Percentiles rank a stretch among this genome's conserved stretches.
These are phyloP conservation scores for Saccharum hybrid DNA, from an alignment of 202 grass and related monocot species.

Conservation along the genomic window DNA sequence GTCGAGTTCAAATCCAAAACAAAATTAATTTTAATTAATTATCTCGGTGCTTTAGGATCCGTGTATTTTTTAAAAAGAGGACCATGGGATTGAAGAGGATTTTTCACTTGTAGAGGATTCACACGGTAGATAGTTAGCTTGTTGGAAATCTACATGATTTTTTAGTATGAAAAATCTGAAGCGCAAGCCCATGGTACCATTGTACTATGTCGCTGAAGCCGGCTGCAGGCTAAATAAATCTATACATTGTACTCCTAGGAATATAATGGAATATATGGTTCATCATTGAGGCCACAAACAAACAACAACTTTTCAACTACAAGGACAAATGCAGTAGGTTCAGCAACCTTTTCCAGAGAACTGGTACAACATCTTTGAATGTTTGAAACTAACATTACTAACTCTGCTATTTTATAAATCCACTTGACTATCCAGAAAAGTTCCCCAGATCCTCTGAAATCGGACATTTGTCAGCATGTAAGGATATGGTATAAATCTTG, in stretches of 20 bases:
- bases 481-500: background rate
- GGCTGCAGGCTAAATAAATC: background rate
- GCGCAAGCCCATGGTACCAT: background rate
- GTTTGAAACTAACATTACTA: background rate
- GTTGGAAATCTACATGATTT: too few species aligned
- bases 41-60: too few species aligned
- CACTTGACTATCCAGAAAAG: constrained; percentile 3
- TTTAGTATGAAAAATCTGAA: background rate
- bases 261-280: background rate
- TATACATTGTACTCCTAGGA: background rate
- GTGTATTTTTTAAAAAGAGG: too few species aligned
- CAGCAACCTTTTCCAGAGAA: constrained; percentile 19
- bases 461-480: constrained; percentile 13
- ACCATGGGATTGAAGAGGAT: too few species aligned
- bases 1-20: too few species aligned
- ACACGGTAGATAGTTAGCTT: too few species aligned
- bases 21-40: too few species aligned
- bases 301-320: background rate
- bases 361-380: background rate
- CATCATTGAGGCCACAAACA: background rate
- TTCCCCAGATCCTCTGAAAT: background rate
- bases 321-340: background rate
- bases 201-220: background rate
- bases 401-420: background rate
- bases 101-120: too few species aligned